Conservation (phyloP, 2,329 filamentous ascomycete genomes). For the Gnomoniopsis sp. region DNA sequence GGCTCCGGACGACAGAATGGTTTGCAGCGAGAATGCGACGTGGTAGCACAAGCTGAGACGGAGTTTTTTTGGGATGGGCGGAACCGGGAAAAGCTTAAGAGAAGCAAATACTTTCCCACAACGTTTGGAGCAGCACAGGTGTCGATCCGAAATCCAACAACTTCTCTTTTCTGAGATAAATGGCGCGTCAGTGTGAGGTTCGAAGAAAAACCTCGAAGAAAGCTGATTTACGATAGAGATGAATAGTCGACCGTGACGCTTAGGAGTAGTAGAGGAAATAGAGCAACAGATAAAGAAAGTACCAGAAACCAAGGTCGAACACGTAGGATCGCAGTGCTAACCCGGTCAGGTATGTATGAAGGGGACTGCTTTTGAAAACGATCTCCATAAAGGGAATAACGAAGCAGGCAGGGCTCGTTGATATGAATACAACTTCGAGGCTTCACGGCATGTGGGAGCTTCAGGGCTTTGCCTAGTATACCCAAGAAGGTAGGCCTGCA, state of each 20-base stretch:
- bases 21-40: too few species aligned
- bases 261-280: neutral
- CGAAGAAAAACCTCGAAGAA: neutral
- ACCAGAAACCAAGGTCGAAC: neutral
- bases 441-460: neutral
- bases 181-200: neutral
- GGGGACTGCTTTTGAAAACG: neutral
- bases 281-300: neutral
- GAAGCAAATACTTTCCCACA: neutral
- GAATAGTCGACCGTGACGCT: neutral
- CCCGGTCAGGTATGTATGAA: neutral
- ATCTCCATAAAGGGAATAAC: neutral
- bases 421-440: neutral
- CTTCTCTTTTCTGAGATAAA: neutral
- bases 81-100: neutral
- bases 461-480: neutral
- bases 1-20: too few species aligned
- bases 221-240: neutral
- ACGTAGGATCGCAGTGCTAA: neutral
- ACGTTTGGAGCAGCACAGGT: too few species aligned
- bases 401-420: neutral
- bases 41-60: too few species aligned
- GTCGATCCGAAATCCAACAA: neutral
- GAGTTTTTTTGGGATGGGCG: too few species aligned
- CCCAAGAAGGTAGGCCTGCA: neutral